Evolutionary conservation across 179 eudicot species (phyloP).

Genomic region (Beta lomatogona): DNA sequence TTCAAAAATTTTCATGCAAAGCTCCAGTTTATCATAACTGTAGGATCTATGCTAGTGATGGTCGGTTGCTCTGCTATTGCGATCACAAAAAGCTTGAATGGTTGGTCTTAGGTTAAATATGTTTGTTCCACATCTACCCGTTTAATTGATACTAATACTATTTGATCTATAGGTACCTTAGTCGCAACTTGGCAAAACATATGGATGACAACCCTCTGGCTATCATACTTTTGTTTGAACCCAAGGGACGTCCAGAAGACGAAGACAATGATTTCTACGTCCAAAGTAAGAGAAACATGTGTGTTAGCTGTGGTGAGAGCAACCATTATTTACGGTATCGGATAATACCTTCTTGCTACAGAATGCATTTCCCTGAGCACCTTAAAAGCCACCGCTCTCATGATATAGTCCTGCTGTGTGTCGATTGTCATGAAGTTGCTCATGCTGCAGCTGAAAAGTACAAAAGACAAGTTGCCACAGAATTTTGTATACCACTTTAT

Average conservation of each 20-base stretch:
- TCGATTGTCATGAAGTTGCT: slow-evolving; percentile 97
- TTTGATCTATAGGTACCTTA: slow-evolving; percentile 64
- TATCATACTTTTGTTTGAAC: slow-evolving; percentile 92
- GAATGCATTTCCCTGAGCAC: slow-evolving; percentile 98
- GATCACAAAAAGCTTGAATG: slow-evolving; percentile 96
- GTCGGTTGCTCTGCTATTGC: slow-evolving; percentile 89
- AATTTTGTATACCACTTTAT: slow-evolving; percentile 86
- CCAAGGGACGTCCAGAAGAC: slow-evolving; percentile 98
- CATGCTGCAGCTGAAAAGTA: slow-evolving; percentile 97
- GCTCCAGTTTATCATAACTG: slow-evolving; percentile 98
- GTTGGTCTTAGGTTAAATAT: slow-evolving; percentile 46
- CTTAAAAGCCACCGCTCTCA: slow-evolving; percentile 98
- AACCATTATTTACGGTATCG: slow-evolving; percentile 93
- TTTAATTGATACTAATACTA: slow-evolving; percentile 3
- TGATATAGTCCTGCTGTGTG: slow-evolving; percentile 96
- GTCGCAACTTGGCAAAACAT: slow-evolving; percentile 76
- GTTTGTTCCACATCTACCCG: slow-evolving; percentile 4
- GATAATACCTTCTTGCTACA: slow-evolving; percentile 97
- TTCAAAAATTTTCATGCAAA: slow-evolving; percentile 95
- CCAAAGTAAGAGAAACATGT: slow-evolving; percentile 94
- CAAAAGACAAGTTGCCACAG: slow-evolving; percentile 70
- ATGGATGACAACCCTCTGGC: slow-evolving; percentile 89
- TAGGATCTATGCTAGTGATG: slow-evolving; percentile 94
- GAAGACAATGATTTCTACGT: slow-evolving; percentile 92
- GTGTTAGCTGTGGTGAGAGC: slow-evolving; percentile 97